Percentiles rank a stretch among this genome's conserved stretches.
These are phyloP conservation scores for Botrytis aclada DNA, from an alignment of 2,329 filamentous ascomycete genomes.

Conservation along the genomic window DNA sequence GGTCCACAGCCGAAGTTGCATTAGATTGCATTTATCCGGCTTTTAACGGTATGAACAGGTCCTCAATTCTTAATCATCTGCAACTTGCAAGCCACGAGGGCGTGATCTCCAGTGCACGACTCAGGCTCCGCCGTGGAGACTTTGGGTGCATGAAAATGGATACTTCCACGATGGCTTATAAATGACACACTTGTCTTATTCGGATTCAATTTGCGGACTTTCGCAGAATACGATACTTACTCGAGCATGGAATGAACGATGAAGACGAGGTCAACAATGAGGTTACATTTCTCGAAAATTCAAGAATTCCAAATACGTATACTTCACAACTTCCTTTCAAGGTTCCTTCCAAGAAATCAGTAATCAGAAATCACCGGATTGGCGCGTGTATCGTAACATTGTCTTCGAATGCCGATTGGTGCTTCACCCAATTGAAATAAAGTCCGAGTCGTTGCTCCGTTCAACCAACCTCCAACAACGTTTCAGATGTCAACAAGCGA, in stretches of 20 bases:
- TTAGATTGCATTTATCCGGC: slow-evolving; percentile 3
- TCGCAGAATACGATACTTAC: background rate
- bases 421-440: slow-evolving; percentile 1
- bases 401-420: background rate
- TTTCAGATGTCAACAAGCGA: slow-evolving; percentile 7
- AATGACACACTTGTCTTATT: background rate
- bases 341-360: background rate
- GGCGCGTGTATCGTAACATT: background rate
- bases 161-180: background rate
- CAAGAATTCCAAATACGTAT: background rate
- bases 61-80: background rate
- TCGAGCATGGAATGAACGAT: background rate
- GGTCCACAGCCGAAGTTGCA: background rate
- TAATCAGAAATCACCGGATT: slow-evolving; percentile 4
- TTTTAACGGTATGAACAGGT: background rate
- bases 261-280: background rate
- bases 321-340: background rate
- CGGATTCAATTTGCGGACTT: background rate
- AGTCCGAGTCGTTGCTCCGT: background rate
- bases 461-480: background rate
- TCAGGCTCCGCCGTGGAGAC: slow-evolving; percentile 4
- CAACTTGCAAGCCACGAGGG: background rate
- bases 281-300: background rate
- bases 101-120: slow-evolving; percentile 10
- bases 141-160: slow-evolving; percentile 7